phyloP scores from a whole-genome alignment of 352 stramenopile species.

The Plasmopara halstedii region DNA sequence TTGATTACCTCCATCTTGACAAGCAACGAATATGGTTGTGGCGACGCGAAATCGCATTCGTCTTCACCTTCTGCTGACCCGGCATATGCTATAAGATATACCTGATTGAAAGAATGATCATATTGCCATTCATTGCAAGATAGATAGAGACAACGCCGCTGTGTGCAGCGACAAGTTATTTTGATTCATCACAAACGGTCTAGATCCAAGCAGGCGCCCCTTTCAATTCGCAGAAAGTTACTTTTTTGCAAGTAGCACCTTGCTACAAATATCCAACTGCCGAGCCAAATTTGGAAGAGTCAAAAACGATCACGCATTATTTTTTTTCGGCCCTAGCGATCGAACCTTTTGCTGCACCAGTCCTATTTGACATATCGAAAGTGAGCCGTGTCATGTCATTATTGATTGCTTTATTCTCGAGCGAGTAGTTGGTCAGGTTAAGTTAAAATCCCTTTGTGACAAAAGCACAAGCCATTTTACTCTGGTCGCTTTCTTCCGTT shows the following conservation, averaged over 20 bases:
- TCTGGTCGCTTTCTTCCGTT: too few relatives aligned
- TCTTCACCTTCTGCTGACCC: background rate
- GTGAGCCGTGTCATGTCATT: too few relatives aligned
- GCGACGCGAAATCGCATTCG: background rate
- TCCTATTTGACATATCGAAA: too few relatives aligned
- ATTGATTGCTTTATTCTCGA: too few relatives aligned
- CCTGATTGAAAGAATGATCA: background rate
- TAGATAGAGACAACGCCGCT: background rate
- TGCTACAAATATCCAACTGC: background rate
- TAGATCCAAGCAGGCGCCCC: background rate
- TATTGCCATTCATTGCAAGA: background rate
- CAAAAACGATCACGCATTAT: background rate
- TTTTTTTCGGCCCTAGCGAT: too few relatives aligned
- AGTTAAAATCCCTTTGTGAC: too few relatives aligned
- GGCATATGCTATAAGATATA: background rate
- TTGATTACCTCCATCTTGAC: too few relatives aligned
- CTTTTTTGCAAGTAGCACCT: background rate
- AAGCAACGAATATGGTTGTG: too few relatives aligned
- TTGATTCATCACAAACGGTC: background rate
- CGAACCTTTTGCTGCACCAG: too few relatives aligned
- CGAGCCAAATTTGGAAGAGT: too few relatives aligned
- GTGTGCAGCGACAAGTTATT: background rate
- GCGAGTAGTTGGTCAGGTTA: too few relatives aligned
- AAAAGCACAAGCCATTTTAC: too few relatives aligned
- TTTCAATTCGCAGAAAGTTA: background rate